Conservation (phyloP, 768 basidiomycete genomes). For the Boletus patriciae region DNA sequence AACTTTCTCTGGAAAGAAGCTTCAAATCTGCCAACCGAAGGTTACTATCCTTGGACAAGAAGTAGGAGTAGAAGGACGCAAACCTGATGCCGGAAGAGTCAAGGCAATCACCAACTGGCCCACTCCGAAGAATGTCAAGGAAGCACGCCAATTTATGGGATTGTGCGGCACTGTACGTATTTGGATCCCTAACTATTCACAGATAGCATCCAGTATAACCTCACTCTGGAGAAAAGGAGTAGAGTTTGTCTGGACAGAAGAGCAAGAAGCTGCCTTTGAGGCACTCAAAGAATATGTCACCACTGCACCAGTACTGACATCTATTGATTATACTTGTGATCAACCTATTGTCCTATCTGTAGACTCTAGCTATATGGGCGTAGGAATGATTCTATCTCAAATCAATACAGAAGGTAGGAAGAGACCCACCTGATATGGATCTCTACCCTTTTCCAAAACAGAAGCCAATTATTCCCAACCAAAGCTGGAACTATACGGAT, state of each 20-base stretch:
- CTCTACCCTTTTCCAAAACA: neutral
- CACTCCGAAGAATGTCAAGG: neutral
- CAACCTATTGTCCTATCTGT: neutral
- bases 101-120: neutral
- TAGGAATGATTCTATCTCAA: neutral
- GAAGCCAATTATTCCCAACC: neutral
- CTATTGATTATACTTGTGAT: neutral
- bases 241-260: neutral
- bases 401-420: neutral
- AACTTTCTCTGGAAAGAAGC: neutral
- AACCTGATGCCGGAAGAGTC: neutral
- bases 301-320: neutral
- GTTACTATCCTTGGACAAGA: neutral
- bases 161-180: neutral
- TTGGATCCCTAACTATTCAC: neutral
- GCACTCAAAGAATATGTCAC: neutral
- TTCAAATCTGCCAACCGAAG: neutral
- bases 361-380: neutral
- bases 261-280: neutral
- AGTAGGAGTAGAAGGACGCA: neutral
- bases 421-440: neutral
- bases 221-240: neutral
- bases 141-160: neutral
- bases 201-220: neutral
- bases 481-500: too few species aligned